Percentiles rank a stretch among this genome's conserved stretches.
These are phyloP conservation scores for Suhomyces wounanorum DNA, from an alignment of 1,139 yeast species.

Conservation along the genomic window DNA sequence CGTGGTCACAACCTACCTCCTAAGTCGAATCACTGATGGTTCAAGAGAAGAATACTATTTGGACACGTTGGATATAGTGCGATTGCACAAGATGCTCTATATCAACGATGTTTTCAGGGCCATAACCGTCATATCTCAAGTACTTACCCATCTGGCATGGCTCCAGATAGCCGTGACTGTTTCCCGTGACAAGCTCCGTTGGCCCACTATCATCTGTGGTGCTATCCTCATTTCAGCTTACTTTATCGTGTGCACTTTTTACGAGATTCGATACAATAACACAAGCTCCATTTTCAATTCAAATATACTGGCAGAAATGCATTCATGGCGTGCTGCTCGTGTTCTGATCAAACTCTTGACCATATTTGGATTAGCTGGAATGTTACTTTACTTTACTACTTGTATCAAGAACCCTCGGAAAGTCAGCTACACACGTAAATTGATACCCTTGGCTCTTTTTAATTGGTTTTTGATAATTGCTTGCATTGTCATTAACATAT, in stretches of 20 bases:
- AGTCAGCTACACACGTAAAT: slow-evolving; percentile 36
- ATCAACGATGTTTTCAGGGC: slow-evolving; percentile 31
- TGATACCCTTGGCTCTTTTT: slow-evolving; percentile 45
- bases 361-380: slow-evolving; percentile 29
- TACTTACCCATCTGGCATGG: slow-evolving; percentile 43
- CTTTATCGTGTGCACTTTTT: slow-evolving; percentile 20
- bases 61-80: slow-evolving; percentile 41
- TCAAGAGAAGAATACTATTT: slow-evolving; percentile 37
- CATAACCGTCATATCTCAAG: slow-evolving; percentile 32
- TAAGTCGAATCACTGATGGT: slow-evolving; percentile 37
- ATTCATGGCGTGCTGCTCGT: slow-evolving; percentile 18
- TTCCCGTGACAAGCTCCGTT: slow-evolving; percentile 24
- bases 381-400: slow-evolving; percentile 33
- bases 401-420: slow-evolving; percentile 33
- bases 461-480: slow-evolving; percentile 35
- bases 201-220: slow-evolving; percentile 23
- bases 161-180: slow-evolving; percentile 38
- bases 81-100: slow-evolving; percentile 33
- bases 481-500: slow-evolving; percentile 32
- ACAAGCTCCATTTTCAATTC: slow-evolving; percentile 18
- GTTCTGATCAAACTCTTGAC: slow-evolving; percentile 26
- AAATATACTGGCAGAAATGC: slow-evolving; percentile 6
- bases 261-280: slow-evolving; percentile 16
- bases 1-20: slow-evolving; percentile 43
- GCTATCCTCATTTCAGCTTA: slow-evolving; percentile 22